Evolutionary conservation across 306 rosid species (phyloP), one percentile per base, ranked within the genome.

Genomic region (Prosopis cineraria): DNA sequence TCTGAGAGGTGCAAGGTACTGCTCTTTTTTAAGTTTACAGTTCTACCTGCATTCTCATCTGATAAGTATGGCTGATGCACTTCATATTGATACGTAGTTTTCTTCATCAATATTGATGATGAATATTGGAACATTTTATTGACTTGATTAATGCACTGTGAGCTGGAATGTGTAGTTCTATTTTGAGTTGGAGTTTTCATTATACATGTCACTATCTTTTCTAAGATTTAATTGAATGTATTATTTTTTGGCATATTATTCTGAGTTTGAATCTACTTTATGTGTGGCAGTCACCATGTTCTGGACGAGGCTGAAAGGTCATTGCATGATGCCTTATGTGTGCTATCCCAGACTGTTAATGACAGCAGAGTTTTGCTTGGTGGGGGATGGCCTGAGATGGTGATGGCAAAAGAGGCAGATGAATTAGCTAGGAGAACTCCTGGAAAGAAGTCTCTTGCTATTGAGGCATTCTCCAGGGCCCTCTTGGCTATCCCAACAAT

Each of bases 301-400:
- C 99, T 95, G 43, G 98, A 95, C 0, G 99, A 96, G 83, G 99
- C 98, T 72, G 99, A 96, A 73, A 90, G 99, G 90, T 96, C 98
- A 62, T 83, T 96, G 86, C 99, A 93, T 30, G 99, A 96, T 93
- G 98, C 99, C 69, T 82, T 95, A 84, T 93, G 99, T 44, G 99
- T 95, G 74, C 91, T 95, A 70, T 95, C 98, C 72, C 99, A 91
- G 90, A 95, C 97, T 41, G 90, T 93, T 73, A 90, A 87, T 78
- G 99, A 95, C 82, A 91, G 98, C 80, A 89, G 99, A 83, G 96
- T 95, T 67, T 76, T 95, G 78, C 94, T 95, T 68, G 98, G 99
- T 73, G 98, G 98, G 67, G 96, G 99, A 73, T 95, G 99, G 99
- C 96, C 97, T 6, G 98, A 91, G 97, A 95, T 95, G 99, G 90